phyloP scores from a whole-genome alignment of 768 basidiomycete genomes.

The Russula lepida region DNA sequence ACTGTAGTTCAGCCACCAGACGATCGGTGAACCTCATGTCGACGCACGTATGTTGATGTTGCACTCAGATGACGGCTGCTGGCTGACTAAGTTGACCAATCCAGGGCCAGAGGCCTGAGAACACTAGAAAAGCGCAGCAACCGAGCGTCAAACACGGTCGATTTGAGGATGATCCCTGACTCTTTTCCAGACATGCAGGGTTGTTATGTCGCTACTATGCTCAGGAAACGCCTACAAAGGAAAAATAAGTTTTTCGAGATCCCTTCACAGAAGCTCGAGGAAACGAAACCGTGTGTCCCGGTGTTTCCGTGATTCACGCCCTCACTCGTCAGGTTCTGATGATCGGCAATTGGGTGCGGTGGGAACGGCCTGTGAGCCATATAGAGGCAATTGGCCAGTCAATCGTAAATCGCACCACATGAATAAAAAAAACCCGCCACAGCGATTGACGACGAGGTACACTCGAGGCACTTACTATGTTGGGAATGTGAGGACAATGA shows the following conservation, averaged over 20 bases:
- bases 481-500: neutral
- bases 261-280: neutral
- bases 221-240: neutral
- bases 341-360: neutral
- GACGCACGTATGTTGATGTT: too few relatives aligned
- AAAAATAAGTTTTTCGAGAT: neutral
- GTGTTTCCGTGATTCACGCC: neutral
- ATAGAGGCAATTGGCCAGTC: neutral
- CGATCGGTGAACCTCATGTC: too few relatives aligned
- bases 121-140: too few relatives aligned
- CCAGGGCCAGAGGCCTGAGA: too few relatives aligned
- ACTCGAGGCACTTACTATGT: neutral
- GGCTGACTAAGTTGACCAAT: too few relatives aligned
- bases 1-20: too few relatives aligned
- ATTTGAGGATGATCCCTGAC: neutral
- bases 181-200: neutral
- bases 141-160: too few relatives aligned
- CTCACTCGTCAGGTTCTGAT: neutral
- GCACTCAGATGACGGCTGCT: too few relatives aligned
- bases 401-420: neutral
- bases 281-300: neutral
- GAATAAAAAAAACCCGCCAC: neutral
- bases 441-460: neutral
- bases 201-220: neutral
- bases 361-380: neutral